Evolutionary conservation across 768 basidiomycete species (phyloP).

Genomic region (Russula sp.): DNA sequence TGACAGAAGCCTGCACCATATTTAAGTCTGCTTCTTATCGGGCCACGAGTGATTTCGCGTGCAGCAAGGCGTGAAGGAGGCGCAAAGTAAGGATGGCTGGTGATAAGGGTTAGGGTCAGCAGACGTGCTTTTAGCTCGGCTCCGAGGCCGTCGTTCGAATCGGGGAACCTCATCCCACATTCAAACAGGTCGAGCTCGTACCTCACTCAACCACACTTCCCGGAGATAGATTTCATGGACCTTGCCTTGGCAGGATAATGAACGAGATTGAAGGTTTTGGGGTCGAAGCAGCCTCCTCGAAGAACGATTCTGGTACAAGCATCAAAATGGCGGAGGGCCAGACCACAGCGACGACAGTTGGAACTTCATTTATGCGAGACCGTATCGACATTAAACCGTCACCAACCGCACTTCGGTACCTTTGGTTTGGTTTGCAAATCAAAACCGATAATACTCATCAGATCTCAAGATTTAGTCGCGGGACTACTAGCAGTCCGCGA

Average conservation of each 20-base stretch:
- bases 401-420: background rate
- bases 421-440: too few relatives aligned
- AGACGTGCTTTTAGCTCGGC: too few relatives aligned
- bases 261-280: conserved; percentile 41
- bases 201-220: conserved; percentile 14
- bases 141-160: too few relatives aligned
- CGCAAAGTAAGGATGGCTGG: background rate
- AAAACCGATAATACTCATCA: too few relatives aligned
- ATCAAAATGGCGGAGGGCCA: conserved; percentile 5
- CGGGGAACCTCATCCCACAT: too few relatives aligned
- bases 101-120: background rate
- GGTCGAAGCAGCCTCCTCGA: conserved; percentile 29
- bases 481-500: background rate
- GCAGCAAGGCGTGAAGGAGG: too few relatives aligned
- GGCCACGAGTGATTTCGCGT: background rate
- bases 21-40: too few relatives aligned
- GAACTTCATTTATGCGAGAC: conserved; percentile 43
- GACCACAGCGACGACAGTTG: conserved; percentile 28
- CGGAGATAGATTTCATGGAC: conserved; percentile 62
- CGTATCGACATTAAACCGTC: conserved; percentile 37
- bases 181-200: too few relatives aligned
- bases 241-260: conserved; percentile 47
- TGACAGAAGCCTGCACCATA: background rate
- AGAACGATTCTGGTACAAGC: background rate
- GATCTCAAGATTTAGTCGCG: background rate